Conservation (phyloP, 306 rosid species). For the Spatholobus suberectus region DNA sequence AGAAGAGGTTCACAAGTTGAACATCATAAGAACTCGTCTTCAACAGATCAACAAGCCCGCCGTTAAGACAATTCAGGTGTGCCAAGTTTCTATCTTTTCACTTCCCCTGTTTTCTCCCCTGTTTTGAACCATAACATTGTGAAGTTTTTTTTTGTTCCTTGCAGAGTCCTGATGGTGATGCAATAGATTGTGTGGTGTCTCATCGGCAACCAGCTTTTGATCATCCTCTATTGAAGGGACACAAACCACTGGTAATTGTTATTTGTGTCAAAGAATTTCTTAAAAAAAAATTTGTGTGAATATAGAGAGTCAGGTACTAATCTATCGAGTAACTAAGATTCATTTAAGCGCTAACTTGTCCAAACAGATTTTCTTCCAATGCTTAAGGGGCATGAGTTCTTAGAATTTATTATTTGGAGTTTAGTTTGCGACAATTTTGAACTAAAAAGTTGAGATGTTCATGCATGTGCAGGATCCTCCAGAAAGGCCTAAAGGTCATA, state of each 20-base stretch:
- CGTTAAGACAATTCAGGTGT: constrained; percentile 82
- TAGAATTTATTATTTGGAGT: neutral
- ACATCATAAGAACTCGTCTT: constrained; percentile 62
- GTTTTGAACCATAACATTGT: neutral
- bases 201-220: constrained; percentile 95
- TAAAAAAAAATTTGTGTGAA: no score
- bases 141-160: neutral
- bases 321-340: neutral
- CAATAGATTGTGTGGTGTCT: constrained; percentile 83
- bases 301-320: neutral
- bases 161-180: constrained; percentile 93
- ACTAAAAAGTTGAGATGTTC: neutral
- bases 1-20: constrained; percentile 61
- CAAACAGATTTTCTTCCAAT: no score
- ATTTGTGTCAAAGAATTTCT: neutral
- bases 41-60: constrained; percentile 79
- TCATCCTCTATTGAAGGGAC: constrained; percentile 77
- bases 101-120: constrained; percentile 41
- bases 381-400: neutral
- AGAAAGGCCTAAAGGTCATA: constrained; percentile 67
- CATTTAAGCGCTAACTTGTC: no score
- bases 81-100: constrained; percentile 6
- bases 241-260: constrained; percentile 72
- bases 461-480: constrained; percentile 74
- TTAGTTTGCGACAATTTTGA: neutral